Evolutionary conservation across 2,329 filamentous ascomycete genomes (phyloP), one percentile per base, ranked within the genome.

Genomic region (Apiospora marii): DNA sequence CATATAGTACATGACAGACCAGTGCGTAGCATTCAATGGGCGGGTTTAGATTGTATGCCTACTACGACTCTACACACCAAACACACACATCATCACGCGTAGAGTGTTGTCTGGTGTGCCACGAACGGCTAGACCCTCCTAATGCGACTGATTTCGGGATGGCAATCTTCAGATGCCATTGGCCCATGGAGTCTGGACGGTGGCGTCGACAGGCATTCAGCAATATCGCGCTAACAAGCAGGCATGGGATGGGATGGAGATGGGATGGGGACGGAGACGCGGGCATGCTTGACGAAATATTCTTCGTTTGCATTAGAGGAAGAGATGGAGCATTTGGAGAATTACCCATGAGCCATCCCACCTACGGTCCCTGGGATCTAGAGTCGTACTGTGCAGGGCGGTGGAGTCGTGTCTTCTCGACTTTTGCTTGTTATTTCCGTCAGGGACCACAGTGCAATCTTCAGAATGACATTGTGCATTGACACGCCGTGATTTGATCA

Each of bases 171-270:
- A 30, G 34, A 41, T 51, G 46, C 48, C 68, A 43, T 51, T 70
- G 46, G 68, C 46, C 46, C 34, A 51, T 27, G 27, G 24, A 46
- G 46, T 27, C 30, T 41, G 19, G 48, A 44, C 68, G 68, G 68
- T 70, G 68, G 68, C 68, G 68, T 51, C 30, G 46, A 70, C 37
- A 69, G 46, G 68, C 68, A 70, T 70, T 70, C 12, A 70, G 48
- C 48, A 70, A 48, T 41, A 70, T 53, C 46, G 37, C 68, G 68
- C 68, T 70, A 69, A 51, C 68, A 58, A 58, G 48, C 46, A 51
- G 19, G 44, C 67, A 68, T 37, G 22, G 58, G 34, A 64, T 64
- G 53, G 30, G 53, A 61, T 61, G 53, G 19, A 30, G 27, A 48
- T 44, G 41, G 67, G 64, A 68, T 68, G 43, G 67, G 41, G 67